These are phyloP conservation scores for Aspergillus vadensis DNA, from an alignment of 2,329 filamentous ascomycete species.

Conservation along the genomic window DNA sequence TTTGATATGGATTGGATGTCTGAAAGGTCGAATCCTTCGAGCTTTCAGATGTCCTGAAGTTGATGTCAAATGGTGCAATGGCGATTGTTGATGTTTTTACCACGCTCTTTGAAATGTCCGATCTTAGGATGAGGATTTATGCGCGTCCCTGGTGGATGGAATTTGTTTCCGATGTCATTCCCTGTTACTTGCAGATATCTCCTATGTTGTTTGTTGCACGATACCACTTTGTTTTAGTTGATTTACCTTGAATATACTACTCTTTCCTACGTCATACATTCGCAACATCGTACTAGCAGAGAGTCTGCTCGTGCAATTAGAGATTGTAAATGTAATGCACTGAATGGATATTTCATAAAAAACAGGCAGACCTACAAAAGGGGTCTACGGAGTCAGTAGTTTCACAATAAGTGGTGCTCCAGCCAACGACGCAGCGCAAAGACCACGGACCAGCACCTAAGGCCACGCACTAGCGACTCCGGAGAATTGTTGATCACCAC, in stretches of 20 bases:
- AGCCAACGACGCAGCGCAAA: neutral
- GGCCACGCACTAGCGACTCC: neutral
- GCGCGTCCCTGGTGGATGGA: neutral
- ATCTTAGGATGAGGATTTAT: constrained; percentile 7
- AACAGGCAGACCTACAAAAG: too few relatives aligned
- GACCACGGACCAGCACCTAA: neutral
- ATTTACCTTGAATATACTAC: neutral
- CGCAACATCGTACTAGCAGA: too few relatives aligned
- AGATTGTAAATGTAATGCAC: too few relatives aligned
- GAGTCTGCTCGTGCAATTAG: too few relatives aligned
- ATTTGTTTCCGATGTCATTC: constrained; percentile 1
- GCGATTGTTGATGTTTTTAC: neutral
- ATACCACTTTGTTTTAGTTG: constrained; percentile 25
- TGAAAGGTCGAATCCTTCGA: constrained; percentile 20
- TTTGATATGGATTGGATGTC: constrained; percentile 37
- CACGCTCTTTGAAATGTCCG: neutral
- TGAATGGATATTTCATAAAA: too few relatives aligned
- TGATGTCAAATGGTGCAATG: constrained; percentile 1
- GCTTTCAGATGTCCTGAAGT: neutral
- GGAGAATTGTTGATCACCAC: constrained; percentile 2
- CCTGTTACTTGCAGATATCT: neutral
- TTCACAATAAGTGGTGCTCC: constrained; percentile 6
- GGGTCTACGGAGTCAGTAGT: neutral
- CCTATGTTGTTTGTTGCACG: constrained; percentile 14
- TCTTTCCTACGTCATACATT: neutral